A percentile compares a stretch with the other conserved stretches of the same genome.
These are phyloP conservation scores for Bruguiera sexangula DNA, from an alignment of 345 rosid genomes.

Conservation along the genomic window DNA sequence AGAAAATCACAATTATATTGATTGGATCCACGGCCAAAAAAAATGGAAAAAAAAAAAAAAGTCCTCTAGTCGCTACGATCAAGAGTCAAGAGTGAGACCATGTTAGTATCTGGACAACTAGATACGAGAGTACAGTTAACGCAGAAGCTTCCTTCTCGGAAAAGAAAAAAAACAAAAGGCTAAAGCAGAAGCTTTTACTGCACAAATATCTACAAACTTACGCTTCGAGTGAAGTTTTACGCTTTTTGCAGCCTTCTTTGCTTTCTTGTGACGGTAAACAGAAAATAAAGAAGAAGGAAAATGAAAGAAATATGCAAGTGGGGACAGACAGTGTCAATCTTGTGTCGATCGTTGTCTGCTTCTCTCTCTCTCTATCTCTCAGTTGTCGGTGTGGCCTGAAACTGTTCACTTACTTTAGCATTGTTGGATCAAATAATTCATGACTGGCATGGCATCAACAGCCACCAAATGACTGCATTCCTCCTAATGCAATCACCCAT, in stretches of 20 bases:
- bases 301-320: background rate
- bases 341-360: slow-evolving; percentile 8
- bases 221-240: background rate
- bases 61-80: too few species aligned
- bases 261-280: background rate
- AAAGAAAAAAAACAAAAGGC: too few species aligned
- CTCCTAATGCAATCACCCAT: background rate
- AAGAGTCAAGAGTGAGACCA: too few species aligned
- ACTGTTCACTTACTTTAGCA: background rate
- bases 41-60: too few species aligned
- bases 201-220: background rate
- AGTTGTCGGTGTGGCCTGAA: background rate
- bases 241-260: background rate
- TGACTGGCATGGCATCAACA: background rate
- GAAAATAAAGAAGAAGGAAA: background rate
- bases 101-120: too few species aligned
- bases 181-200: too few species aligned
- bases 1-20: too few species aligned
- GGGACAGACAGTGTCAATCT: slow-evolving; percentile 10
- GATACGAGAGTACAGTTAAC: too few species aligned
- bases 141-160: too few species aligned
- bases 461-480: slow-evolving; percentile 1
- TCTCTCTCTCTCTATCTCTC: slow-evolving; percentile 2
- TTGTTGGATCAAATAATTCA: background rate
- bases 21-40: too few species aligned